These are phyloP conservation scores for Cercospora zeina DNA, from an alignment of 2,329 filamentous ascomycete genomes.

Conservation along the genomic window DNA sequence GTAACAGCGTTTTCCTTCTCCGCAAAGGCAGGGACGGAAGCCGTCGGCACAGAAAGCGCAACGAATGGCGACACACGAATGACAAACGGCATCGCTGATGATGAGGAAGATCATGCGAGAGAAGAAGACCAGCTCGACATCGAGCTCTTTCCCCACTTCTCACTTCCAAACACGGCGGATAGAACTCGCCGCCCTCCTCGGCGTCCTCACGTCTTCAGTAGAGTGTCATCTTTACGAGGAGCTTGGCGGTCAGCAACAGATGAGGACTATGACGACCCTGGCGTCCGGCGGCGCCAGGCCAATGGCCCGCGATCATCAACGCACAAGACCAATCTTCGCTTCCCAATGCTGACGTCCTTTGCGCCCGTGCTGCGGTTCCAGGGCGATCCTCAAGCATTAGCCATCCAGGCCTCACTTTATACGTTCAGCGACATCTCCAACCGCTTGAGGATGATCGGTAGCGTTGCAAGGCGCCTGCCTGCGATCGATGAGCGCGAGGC, in stretches of 20 bases:
- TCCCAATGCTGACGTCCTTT: slow-evolving; percentile 81
- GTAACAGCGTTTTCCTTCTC: slow-evolving; percentile 74
- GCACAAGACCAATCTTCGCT: slow-evolving; percentile 57
- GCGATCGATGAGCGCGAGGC: slow-evolving; percentile 77
- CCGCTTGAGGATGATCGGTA: slow-evolving; percentile 61
- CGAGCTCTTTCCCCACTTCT: slow-evolving; percentile 33
- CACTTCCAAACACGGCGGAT: slow-evolving; percentile 22
- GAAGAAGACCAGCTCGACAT: slow-evolving; percentile 31
- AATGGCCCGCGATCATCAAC: slow-evolving; percentile 35
- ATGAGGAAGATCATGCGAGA: slow-evolving; percentile 17
- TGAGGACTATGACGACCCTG: slow-evolving; percentile 36
- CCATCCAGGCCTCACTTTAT: slow-evolving; percentile 59
- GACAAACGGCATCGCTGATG: slow-evolving; percentile 37
- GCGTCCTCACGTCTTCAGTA: slow-evolving; percentile 45
- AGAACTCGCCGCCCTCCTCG: slow-evolving; percentile 18
- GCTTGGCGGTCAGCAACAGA: slow-evolving; percentile 41
- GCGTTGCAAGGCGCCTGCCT: slow-evolving; percentile 59
- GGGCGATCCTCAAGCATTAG: slow-evolving; percentile 44
- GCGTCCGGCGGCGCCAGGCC: slow-evolving; percentile 39
- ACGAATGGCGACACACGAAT: slow-evolving; percentile 37
- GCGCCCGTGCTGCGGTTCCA: slow-evolving; percentile 67
- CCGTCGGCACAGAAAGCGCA: slow-evolving; percentile 36
- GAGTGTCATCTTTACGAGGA: slow-evolving; percentile 44
- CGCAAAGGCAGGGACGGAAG: slow-evolving; percentile 47
- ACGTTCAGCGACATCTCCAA: slow-evolving; percentile 73